Base-by-base conservation (phyloP, 2,329 filamentous ascomycete species). In the Paraphoma sp. region DNA sequence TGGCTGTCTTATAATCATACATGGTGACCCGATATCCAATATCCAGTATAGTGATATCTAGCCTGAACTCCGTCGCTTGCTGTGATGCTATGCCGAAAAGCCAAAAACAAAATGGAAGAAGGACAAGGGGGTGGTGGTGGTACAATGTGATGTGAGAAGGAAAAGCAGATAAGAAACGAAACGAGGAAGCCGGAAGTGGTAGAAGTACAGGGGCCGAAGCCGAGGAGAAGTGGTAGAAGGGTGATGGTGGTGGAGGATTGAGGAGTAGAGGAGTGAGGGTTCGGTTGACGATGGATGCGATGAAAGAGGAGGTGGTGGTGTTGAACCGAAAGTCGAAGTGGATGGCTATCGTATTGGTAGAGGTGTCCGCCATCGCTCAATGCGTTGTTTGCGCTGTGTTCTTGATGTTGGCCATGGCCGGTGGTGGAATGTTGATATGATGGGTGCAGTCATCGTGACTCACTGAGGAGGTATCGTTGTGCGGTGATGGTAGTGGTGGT, bases 331-430 rank as follows among this genome's bases (percentile, higher is more conserved):
- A 14, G 10, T 36, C 14, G 33, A 36, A 36, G 33, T 36, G 6
- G 9, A 10, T 36, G 33, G 33, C 14, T 36, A 14, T 3, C 14
- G 33, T 36, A 14, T 3, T 7, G 31, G 31, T 36, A 14, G 3
- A 10, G 33, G 3, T 36, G 14, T 14, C 59, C 64, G 64, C 69
- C 71, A 73, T 57, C 65, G 64, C 46, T 74, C 65, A 38, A 65
- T 54, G 43, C 65, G 66, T 43, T 64, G 62, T 50, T 73, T 71
- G 57, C 68, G 62, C 18, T 63, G 63, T n/a, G 67, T 62, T 57
- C 63, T 70, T 18, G 57, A 28, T 38, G 57, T 47, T 38, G 53
- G 59, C 14, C 23, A 54, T 30, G 58, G 59, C 14, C 36, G 56
- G 53, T 51, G 51, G 54, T 51, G 51, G 29, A 38, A 45, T 48